Conservation (phyloP, 192 early-diverging fungal species). For the Polychytrium aggregatum region DNA sequence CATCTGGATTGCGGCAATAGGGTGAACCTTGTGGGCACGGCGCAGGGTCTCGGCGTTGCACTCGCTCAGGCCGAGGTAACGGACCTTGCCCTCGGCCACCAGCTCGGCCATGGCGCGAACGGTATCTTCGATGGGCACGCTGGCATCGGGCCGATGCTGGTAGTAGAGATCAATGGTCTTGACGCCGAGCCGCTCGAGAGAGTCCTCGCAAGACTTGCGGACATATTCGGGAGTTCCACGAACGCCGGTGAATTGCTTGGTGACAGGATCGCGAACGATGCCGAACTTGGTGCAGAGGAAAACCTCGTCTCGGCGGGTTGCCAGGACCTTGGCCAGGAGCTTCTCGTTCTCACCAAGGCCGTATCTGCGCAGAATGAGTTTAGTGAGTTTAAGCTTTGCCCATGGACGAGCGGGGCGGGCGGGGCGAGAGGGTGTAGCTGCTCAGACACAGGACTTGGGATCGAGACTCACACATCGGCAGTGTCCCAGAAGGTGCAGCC, state of each 20-base stretch:
- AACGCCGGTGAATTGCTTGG: no score
- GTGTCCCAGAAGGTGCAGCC: slow-evolving; percentile 52
- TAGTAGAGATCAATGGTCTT: slow-evolving; percentile 53
- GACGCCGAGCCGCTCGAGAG: slow-evolving; percentile 34
- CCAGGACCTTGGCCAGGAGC: no score
- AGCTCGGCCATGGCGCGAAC: slow-evolving; percentile 49
- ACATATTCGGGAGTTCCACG: slow-evolving; percentile 37
- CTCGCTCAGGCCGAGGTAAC: slow-evolving; percentile 50
- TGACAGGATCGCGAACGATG: no score
- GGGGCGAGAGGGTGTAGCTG: no score
- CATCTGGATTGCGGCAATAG: slow-evolving; percentile 42
- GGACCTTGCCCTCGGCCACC: slow-evolving; percentile 56
- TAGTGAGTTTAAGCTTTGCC: no score
- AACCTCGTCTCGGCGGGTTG: no score
- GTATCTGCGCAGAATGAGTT: no score
- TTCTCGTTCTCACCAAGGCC: no score
- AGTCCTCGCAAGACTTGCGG: slow-evolving; percentile 24
- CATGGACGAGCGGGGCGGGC: no score
- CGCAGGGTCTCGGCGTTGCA: slow-evolving; percentile 47
- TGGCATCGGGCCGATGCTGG: slow-evolving; percentile 39
- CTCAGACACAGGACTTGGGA: no score
- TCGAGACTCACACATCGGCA: slow-evolving; percentile 35
- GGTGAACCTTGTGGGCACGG: slow-evolving; percentile 54
- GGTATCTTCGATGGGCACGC: slow-evolving; percentile 48
- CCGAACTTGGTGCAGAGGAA: no score